Conservation (phyloP, 805 yeast genomes). For the Candida ipomoeae region DNA sequence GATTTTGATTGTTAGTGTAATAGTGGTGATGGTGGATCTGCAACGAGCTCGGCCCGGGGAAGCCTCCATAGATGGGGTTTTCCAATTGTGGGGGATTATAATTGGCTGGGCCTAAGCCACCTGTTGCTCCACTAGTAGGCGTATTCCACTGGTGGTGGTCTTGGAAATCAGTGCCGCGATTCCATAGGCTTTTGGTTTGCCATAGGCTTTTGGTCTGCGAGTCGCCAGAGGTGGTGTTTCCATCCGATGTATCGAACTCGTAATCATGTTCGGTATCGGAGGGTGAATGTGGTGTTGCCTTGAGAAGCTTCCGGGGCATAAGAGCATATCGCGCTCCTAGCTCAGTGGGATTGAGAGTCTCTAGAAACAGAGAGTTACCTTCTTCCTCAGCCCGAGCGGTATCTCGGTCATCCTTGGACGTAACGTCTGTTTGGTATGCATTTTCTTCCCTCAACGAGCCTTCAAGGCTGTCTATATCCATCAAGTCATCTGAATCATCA, state of each 20-base stretch:
- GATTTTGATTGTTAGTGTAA: slow-evolving; percentile 17
- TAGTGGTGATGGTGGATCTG: slow-evolving; percentile 48
- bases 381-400: background rate
- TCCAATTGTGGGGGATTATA: background rate
- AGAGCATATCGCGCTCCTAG: slow-evolving; percentile 40
- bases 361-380: slow-evolving; percentile 12
- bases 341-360: slow-evolving; percentile 35
- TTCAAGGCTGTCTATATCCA: slow-evolving; percentile 22
- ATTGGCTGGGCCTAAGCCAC: background rate
- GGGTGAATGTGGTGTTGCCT: slow-evolving; percentile 9
- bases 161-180: background rate
- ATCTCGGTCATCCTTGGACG: background rate
- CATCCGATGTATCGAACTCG: slow-evolving; percentile 23
- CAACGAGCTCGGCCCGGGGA: slow-evolving; percentile 5
- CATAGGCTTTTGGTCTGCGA: background rate
- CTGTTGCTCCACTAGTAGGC: background rate
- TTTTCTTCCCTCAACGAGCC: background rate
- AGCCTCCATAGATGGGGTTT: background rate
- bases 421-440: background rate
- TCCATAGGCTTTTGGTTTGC: background rate
- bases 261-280: slow-evolving; percentile 16
- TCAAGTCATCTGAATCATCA: slow-evolving; percentile 15
- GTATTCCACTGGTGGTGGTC: background rate
- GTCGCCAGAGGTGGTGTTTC: background rate
- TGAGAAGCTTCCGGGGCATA: slow-evolving; percentile 27